Conservation (phyloP, 768 basidiomycete species). For the Phlegmacium glaucopus region DNA sequence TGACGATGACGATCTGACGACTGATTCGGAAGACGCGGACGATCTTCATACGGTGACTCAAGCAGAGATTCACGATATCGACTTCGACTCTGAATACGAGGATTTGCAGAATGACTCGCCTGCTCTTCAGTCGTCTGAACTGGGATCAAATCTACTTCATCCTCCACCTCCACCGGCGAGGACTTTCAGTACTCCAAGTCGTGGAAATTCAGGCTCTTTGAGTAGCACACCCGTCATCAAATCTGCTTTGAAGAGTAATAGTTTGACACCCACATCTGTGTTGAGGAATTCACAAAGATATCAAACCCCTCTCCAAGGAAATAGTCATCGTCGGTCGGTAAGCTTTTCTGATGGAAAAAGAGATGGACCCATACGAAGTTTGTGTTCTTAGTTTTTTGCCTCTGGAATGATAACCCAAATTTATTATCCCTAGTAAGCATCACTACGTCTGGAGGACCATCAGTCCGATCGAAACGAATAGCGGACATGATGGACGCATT, state of each 20-base stretch:
- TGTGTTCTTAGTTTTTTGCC: background rate
- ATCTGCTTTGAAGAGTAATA: slow-evolving; percentile 40
- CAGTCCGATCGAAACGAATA: slow-evolving; percentile 76
- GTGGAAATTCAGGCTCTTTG: slow-evolving; percentile 12
- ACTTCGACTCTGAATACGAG: slow-evolving; percentile 39
- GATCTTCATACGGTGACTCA: slow-evolving; percentile 31
- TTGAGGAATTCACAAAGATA: slow-evolving; percentile 51
- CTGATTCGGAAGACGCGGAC: slow-evolving; percentile 49
- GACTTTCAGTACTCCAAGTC: slow-evolving; percentile 24
- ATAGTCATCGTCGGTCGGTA: slow-evolving; percentile 74
- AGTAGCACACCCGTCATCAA: slow-evolving; percentile 36
- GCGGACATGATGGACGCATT: slow-evolving; percentile 75
- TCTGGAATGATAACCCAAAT: background rate
- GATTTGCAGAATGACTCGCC: slow-evolving; percentile 20
- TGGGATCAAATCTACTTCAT: too few species aligned
- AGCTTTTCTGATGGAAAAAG: slow-evolving; percentile 95
- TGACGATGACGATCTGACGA: slow-evolving; percentile 40
- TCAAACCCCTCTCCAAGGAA: slow-evolving; percentile 51
- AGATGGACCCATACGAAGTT: slow-evolving; percentile 82
- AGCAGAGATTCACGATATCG: slow-evolving; percentile 29
- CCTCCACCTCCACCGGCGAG: slow-evolving; percentile 6
- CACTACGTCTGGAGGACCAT: slow-evolving; percentile 36
- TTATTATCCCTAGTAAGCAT: slow-evolving; percentile 13
- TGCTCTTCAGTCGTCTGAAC: slow-evolving; percentile 1
- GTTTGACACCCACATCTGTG: slow-evolving; percentile 55